Percentiles rank a stretch among this genome's conserved stretches.
These are phyloP conservation scores for Boletellus emodensis DNA, from an alignment of 768 basidiomycete species.

Conservation along the genomic window DNA sequence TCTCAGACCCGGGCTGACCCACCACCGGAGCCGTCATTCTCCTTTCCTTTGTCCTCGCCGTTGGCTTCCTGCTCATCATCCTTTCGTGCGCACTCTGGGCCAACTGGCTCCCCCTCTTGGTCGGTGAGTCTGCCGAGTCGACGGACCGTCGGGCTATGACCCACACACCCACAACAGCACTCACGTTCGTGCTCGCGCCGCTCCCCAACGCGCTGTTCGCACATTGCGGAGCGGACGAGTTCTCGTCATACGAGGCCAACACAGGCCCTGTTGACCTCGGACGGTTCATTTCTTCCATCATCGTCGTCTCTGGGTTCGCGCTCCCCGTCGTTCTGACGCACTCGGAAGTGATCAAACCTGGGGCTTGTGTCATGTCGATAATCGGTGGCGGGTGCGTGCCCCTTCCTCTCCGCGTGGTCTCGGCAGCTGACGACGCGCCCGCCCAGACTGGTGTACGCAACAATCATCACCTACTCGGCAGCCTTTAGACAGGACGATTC, in stretches of 20 bases:
- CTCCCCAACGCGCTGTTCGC: conserved; percentile 92
- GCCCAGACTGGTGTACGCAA: conserved; percentile 77
- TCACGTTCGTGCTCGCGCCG: conserved; percentile 94
- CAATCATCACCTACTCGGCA: conserved; percentile 83
- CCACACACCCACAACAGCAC: conserved; percentile 45
- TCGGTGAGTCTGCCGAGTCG: conserved; percentile 58
- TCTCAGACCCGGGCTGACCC: background rate
- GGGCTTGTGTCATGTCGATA: conserved; percentile 92
- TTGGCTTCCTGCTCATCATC: conserved; percentile 97
- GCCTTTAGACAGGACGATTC: conserved; percentile 78
- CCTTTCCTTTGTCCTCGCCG: conserved; percentile 93
- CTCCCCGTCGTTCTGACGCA: conserved; percentile 91
- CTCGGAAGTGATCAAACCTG: conserved; percentile 77
- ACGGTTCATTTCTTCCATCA: conserved; percentile 85
- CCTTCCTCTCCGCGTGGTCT: background rate
- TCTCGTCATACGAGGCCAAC: conserved; percentile 70
- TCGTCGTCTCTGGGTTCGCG: conserved; percentile 92
- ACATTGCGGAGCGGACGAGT: conserved; percentile 90
- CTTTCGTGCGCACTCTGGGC: conserved; percentile 93
- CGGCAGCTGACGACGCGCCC: background rate
- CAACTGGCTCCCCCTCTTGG: conserved; percentile 96
- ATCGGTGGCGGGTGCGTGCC: conserved; percentile 73
- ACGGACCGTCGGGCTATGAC: background rate
- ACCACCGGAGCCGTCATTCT: conserved; percentile 77
- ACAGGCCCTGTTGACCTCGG: conserved; percentile 82